Conservation (phyloP, 257 asterid species). For the Solanum peruvianum region DNA sequence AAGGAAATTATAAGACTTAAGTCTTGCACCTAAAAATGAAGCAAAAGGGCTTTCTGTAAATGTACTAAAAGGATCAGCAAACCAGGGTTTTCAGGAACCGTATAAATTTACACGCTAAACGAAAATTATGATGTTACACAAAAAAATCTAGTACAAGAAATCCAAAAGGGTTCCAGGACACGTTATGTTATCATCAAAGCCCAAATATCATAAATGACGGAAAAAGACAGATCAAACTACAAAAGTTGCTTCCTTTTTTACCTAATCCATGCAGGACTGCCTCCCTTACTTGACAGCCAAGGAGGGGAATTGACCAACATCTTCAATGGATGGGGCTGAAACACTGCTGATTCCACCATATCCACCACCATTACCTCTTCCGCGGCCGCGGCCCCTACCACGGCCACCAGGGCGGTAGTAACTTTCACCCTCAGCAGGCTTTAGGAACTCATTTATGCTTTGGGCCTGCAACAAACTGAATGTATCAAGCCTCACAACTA, state of each 20-base stretch:
- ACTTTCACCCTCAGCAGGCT: not conserved
- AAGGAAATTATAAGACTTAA: not conserved
- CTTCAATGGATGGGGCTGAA: constrained; percentile 1
- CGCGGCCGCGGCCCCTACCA: not conserved
- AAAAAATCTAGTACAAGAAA: not conserved
- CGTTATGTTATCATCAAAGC: not conserved
- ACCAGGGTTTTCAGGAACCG: not conserved
- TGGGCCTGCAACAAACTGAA: not conserved
- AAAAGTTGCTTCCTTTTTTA: not conserved
- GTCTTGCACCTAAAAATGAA: not conserved
- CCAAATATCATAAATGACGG: not conserved
- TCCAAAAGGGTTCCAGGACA: not conserved
- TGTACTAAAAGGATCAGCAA: not conserved
- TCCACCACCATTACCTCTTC: not conserved
- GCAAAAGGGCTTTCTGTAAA: not conserved
- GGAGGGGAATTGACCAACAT: constrained; percentile 2
- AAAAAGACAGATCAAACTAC: not conserved
- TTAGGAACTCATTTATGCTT: constrained; percentile 3
- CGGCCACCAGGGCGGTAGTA: not conserved
- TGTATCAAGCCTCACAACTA: not conserved
- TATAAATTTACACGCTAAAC: not conserved
- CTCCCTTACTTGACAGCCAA: not conserved
- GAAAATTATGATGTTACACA: not conserved
- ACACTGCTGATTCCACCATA: not conserved
- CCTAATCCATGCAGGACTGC: not conserved